Conservation (phyloP, 768 basidiomycete species). For the Strobilomyces echinocephalus region DNA sequence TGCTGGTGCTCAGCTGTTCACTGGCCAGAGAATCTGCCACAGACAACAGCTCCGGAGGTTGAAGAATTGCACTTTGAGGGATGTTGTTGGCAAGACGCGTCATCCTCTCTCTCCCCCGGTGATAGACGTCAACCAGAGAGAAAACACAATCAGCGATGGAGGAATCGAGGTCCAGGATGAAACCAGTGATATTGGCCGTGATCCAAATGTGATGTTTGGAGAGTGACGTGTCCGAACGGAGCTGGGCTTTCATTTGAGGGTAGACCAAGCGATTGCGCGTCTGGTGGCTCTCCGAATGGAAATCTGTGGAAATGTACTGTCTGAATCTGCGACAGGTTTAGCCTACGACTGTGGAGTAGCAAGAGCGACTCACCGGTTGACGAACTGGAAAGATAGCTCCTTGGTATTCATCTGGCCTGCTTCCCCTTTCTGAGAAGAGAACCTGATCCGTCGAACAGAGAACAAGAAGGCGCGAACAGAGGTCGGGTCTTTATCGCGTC, state of each 20-base stretch:
- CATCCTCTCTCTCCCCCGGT: slow-evolving; percentile 73
- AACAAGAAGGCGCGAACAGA: slow-evolving; percentile 80
- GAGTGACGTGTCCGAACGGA: slow-evolving; percentile 51
- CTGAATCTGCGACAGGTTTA: slow-evolving; percentile 56
- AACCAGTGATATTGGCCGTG: slow-evolving; percentile 72
- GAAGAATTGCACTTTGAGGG: slow-evolving; percentile 33
- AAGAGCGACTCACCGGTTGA: slow-evolving; percentile 51
- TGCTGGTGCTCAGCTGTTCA: slow-evolving; percentile 47
- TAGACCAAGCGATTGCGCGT: slow-evolving; percentile 72
- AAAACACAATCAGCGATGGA: slow-evolving; percentile 73
- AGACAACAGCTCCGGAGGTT: slow-evolving; percentile 4
- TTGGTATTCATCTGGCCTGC: slow-evolving; percentile 71
- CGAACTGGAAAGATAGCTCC: slow-evolving; percentile 80
- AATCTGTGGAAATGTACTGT: slow-evolving; percentile 66
- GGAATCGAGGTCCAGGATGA: slow-evolving; percentile 79
- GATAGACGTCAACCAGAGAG: slow-evolving; percentile 82
- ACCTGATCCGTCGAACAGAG: slow-evolving; percentile 70
- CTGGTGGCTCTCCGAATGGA: slow-evolving; percentile 60
- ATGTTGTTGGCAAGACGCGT: slow-evolving; percentile 56
- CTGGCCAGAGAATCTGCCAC: slow-evolving; percentile 4
- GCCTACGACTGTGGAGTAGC: background rate
- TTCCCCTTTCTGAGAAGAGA: slow-evolving; percentile 69
- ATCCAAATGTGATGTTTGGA: slow-evolving; percentile 54
- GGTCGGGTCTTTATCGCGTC: slow-evolving; percentile 35
- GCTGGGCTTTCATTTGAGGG: slow-evolving; percentile 74